Evolutionary conservation across 257 asterid genomes (phyloP).

Genomic region (Fraxinus excelsior): DNA sequence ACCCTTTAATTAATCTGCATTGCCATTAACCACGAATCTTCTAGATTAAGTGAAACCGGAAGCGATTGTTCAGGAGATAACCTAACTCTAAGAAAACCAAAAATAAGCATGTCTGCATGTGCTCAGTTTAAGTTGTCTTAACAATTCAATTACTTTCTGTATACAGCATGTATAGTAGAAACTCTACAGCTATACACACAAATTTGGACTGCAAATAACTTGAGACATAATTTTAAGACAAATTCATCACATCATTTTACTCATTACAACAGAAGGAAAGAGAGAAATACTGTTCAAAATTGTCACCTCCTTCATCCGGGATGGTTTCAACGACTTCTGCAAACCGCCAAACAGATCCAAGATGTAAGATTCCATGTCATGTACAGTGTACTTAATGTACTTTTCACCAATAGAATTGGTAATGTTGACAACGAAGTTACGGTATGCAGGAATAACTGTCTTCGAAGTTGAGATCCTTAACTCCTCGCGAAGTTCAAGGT

Average conservation of each 20-base stretch:
- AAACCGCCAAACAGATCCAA: conserved; percentile 64
- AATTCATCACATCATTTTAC: not conserved
- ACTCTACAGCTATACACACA: conserved; percentile 22
- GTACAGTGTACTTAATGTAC: conserved; percentile 62
- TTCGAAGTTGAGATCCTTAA: conserved; percentile 46
- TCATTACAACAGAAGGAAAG: conserved; percentile 1
- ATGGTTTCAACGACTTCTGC: conserved; percentile 45
- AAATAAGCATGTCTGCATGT: not conserved
- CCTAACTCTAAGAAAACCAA: not conserved
- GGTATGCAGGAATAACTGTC: conserved; percentile 52
- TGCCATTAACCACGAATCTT: not conserved
- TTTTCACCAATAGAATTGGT: conserved; percentile 42
- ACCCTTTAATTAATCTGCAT: not conserved
- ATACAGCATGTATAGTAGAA: conserved; percentile 12
- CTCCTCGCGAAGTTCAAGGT: conserved; percentile 55
- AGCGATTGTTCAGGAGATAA: not conserved
- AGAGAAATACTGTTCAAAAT: conserved; percentile 8
- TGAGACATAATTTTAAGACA: not conserved
- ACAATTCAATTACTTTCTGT: not conserved
- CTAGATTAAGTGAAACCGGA: not conserved
- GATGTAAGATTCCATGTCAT: conserved; percentile 54
- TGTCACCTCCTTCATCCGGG: conserved; percentile 31
- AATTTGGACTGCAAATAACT: conserved; percentile 13
- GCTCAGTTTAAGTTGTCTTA: not conserved
- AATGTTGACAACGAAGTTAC: conserved; percentile 43